A percentile compares a stretch with the other conserved stretches of the same genome.
Evolutionary conservation across 768 basidiomycete genomes (phyloP).

Genomic region (Amanita phalloides): DNA sequence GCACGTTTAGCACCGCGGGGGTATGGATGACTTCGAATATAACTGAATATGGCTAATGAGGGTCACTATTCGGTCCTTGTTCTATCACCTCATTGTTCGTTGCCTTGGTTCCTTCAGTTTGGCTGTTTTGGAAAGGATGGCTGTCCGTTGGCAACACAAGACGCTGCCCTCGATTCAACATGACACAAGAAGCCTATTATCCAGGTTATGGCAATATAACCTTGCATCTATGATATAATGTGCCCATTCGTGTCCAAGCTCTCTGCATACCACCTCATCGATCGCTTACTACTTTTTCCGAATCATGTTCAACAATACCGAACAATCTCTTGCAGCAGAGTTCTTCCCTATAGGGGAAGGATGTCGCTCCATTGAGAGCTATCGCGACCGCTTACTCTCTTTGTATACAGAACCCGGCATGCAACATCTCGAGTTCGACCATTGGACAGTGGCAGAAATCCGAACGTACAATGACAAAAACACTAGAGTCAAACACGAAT

Average conservation of each 20-base stretch:
- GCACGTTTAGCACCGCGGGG: not conserved
- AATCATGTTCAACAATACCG: not conserved
- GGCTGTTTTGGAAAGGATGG: not conserved
- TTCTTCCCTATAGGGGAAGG: not conserved
- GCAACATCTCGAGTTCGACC: not conserved
- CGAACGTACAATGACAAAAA: not conserved
- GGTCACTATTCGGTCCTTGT: not conserved
- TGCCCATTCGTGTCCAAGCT: not conserved
- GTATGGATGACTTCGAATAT: not conserved
- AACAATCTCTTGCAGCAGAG: not conserved
- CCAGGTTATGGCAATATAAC: not conserved
- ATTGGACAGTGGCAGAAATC: not conserved
- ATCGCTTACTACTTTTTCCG: not conserved
- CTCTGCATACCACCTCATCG: not conserved
- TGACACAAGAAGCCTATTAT: not conserved
- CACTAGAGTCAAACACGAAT: not conserved
- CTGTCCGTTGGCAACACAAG: not conserved
- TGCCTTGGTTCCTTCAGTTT: not conserved
- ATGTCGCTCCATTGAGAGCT: not conserved
- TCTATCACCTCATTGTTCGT: not conserved
- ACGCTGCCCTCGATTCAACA: not conserved
- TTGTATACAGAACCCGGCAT: not conserved
- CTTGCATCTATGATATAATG: not conserved
- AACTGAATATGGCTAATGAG: not conserved
- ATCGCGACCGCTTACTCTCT: not conserved